Conservation (phyloP, 108 stramenopile species). For the Cyclotella distinguenda region DNA sequence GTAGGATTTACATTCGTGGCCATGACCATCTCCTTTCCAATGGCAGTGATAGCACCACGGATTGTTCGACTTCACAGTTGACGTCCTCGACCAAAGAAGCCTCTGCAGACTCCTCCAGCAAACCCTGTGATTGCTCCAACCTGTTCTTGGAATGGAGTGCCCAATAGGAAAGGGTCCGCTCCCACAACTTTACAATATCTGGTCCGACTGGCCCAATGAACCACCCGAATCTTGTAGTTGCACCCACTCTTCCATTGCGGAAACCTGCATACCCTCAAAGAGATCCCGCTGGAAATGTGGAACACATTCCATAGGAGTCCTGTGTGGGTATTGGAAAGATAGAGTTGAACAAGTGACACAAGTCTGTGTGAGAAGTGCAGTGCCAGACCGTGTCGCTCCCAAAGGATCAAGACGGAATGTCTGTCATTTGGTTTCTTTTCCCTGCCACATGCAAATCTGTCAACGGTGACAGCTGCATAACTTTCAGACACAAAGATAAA, state of each 20-base stretch:
- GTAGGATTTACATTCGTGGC: neutral
- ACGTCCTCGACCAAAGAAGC: neutral
- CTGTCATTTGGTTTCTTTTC: slow-evolving; percentile 16
- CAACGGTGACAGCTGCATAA: neutral
- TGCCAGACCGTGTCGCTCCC: slow-evolving; percentile 28
- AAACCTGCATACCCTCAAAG: slow-evolving; percentile 11
- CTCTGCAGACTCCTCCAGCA: neutral
- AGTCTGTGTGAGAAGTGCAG: slow-evolving; percentile 2
- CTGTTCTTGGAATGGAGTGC: neutral
- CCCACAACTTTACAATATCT: slow-evolving; percentile 6
- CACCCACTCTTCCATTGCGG: slow-evolving; percentile 6
- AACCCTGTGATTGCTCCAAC: neutral
- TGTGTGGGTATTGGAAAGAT: slow-evolving; percentile 16
- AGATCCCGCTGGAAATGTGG: neutral
- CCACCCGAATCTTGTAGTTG: slow-evolving; percentile 15
- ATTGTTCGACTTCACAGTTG: neutral
- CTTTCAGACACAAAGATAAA: neutral
- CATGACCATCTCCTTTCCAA: slow-evolving; percentile 11
- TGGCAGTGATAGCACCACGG: slow-evolving; percentile 9
- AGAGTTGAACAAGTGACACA: slow-evolving; percentile 15
- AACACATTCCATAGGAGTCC: slow-evolving; percentile 23
- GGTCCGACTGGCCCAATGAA: slow-evolving; percentile 15
- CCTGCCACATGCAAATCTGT: slow-evolving; percentile 24
- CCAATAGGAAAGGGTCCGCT: slow-evolving; percentile 20
- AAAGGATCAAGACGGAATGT: slow-evolving; percentile 31